Evolutionary conservation across 305 asterid genomes (phyloP).

Genomic region (Fraxinus sp.): DNA sequence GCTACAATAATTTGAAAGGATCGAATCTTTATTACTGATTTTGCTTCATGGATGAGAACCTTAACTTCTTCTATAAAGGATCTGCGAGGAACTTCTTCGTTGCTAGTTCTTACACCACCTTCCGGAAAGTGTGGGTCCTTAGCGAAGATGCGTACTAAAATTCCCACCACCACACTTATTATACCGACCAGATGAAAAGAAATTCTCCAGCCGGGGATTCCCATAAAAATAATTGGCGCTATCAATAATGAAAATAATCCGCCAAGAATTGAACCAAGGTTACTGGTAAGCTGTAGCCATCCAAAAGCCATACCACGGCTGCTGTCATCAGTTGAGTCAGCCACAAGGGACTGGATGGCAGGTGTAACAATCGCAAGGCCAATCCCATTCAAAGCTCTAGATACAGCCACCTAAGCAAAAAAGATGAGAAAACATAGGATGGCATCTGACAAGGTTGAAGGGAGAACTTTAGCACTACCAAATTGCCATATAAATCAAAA

Average conservation of each 20-base stretch:
- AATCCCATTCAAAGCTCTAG: conserved; percentile 77
- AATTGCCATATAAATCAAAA: background rate
- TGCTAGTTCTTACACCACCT: conserved; percentile 17
- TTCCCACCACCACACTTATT: conserved; percentile 56
- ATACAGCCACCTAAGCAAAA: conserved; percentile 60
- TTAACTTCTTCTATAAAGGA: conserved; percentile 47
- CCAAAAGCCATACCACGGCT: conserved; percentile 78
- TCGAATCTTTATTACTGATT: conserved; percentile 48
- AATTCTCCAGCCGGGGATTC: conserved; percentile 78
- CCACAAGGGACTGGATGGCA: conserved; percentile 37
- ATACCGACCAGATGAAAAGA: conserved; percentile 69
- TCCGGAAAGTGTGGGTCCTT: conserved; percentile 63
- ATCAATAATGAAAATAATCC: conserved; percentile 55
- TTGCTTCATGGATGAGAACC: conserved; percentile 56
- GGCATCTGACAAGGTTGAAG: background rate
- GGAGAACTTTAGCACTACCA: background rate
- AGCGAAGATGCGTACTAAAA: conserved; percentile 63
- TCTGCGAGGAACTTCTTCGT: conserved; percentile 20
- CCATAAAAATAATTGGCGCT: conserved; percentile 53
- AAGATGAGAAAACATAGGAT: background rate
- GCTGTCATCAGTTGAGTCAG: conserved; percentile 56
- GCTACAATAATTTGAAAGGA: conserved; percentile 77
- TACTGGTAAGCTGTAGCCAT: conserved; percentile 83
- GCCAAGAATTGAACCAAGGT: conserved; percentile 64
- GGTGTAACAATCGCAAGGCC: conserved; percentile 84